phyloP scores from a whole-genome alignment of 1,284 basidiomycete species.

The Athelia psychrophila region DNA sequence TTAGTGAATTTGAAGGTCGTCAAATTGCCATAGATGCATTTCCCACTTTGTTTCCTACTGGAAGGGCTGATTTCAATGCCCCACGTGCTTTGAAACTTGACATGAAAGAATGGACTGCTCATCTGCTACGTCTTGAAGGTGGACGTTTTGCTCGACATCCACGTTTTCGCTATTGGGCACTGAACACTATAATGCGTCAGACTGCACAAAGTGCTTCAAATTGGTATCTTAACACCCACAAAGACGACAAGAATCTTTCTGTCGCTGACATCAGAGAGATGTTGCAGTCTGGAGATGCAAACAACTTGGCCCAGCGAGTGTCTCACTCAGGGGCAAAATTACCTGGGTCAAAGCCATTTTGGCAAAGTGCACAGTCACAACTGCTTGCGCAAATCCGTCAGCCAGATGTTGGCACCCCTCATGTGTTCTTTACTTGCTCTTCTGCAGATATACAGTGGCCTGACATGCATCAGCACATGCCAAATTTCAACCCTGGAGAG shows the following conservation, averaged over 20 bases:
- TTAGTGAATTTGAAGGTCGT: background rate
- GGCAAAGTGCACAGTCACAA: background rate
- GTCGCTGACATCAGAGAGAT: background rate
- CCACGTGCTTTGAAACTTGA: background rate
- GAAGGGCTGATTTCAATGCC: background rate
- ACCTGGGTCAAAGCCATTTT: background rate
- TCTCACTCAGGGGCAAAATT: background rate
- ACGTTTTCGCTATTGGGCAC: background rate
- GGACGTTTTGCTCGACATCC: background rate
- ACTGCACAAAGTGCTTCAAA: background rate
- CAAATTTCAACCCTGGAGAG: background rate
- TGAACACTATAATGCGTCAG: background rate
- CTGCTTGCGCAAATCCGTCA: background rate
- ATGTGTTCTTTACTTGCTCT: background rate
- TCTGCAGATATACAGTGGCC: background rate
- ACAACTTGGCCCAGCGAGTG: background rate
- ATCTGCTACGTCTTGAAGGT: background rate
- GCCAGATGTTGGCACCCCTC: background rate
- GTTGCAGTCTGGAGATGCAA: background rate
- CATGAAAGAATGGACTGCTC: background rate
- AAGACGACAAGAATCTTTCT: background rate
- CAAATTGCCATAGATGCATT: background rate
- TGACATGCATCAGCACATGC: background rate
- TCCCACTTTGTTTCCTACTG: background rate
- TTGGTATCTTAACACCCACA: background rate